These are phyloP conservation scores for Cruciata laevipes DNA, from an alignment of 257 asterid genomes.

Conservation along the genomic window DNA sequence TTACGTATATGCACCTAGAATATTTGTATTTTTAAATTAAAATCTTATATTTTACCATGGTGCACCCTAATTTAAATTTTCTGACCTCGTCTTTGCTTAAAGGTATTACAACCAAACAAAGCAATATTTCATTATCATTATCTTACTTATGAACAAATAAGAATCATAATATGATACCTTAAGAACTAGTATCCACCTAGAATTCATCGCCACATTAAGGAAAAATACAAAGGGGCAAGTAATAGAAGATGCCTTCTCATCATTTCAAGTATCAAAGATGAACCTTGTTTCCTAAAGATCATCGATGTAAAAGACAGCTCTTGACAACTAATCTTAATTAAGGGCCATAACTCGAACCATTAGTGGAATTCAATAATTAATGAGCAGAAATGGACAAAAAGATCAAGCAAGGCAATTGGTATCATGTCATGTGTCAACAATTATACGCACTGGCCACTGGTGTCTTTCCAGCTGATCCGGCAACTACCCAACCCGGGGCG, in stretches of 20 bases:
- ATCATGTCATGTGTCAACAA: not conserved
- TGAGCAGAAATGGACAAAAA: not conserved
- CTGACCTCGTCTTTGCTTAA: too few relatives aligned
- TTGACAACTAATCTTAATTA: too few relatives aligned
- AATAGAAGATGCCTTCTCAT: not conserved
- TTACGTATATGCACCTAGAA: too few relatives aligned
- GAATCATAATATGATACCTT: too few relatives aligned
- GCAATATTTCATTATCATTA: too few relatives aligned
- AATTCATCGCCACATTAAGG: not conserved
- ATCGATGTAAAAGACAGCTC: not conserved
- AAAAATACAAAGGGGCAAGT: not conserved
- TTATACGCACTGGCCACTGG: not conserved
- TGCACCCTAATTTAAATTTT: too few relatives aligned
- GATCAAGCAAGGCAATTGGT: not conserved
- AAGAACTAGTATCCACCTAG: not conserved
- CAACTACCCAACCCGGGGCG: not conserved
- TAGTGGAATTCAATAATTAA: too few relatives aligned
- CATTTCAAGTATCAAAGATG: not conserved
- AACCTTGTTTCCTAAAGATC: not conserved
- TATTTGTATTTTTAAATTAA: too few relatives aligned
- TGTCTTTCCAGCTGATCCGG: not conserved
- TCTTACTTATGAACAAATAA: too few relatives aligned
- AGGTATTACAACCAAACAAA: too few relatives aligned
- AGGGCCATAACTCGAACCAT: too few relatives aligned
- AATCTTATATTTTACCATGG: too few relatives aligned